A percentile compares a stretch with the other conserved stretches of the same genome.
Conservation (phyloP, 768 basidiomycete species). For the Tylopilus plumbeoviolaceoides region DNA sequence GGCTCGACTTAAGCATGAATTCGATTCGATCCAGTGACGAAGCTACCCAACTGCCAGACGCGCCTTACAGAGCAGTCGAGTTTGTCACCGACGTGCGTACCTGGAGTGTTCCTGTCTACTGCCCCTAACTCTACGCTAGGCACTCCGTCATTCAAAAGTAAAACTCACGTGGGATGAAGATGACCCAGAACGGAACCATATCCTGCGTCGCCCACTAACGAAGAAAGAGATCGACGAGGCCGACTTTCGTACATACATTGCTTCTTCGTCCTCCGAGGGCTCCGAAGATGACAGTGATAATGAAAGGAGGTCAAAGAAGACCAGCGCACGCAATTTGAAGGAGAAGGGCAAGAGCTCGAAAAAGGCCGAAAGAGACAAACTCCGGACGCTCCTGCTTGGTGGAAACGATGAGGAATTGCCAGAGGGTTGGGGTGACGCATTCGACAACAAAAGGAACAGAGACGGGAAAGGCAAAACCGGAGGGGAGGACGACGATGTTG, state of each 20-base stretch:
- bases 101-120: no score
- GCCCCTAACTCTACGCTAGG: slow-evolving; percentile 42
- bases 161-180: slow-evolving; percentile 99
- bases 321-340: slow-evolving; percentile 7
- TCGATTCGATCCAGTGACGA: slow-evolving; percentile 61
- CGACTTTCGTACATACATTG: slow-evolving; percentile 81
- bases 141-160: slow-evolving; percentile 95
- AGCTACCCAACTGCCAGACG: slow-evolving; percentile 59
- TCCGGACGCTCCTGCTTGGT: slow-evolving; percentile 73
- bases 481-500: slow-evolving; percentile 47
- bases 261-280: slow-evolving; percentile 62
- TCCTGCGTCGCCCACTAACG: slow-evolving; percentile 76
- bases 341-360: slow-evolving; percentile 23
- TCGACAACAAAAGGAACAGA: slow-evolving; percentile 16
- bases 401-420: slow-evolving; percentile 65
- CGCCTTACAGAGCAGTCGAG: slow-evolving; percentile 70
- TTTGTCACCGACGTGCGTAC: slow-evolving; percentile 86
- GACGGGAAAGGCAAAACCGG: not conserved
- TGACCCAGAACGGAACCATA: slow-evolving; percentile 77
- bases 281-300: slow-evolving; percentile 30
- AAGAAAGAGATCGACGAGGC: slow-evolving; percentile 87
- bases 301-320: slow-evolving; percentile 1
- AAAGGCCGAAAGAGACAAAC: slow-evolving; percentile 56
- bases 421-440: slow-evolving; percentile 74
- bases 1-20: not conserved